These are phyloP conservation scores for Fusarium proliferatum DNA, from an alignment of 2,329 filamentous ascomycete genomes.

Conservation along the genomic window DNA sequence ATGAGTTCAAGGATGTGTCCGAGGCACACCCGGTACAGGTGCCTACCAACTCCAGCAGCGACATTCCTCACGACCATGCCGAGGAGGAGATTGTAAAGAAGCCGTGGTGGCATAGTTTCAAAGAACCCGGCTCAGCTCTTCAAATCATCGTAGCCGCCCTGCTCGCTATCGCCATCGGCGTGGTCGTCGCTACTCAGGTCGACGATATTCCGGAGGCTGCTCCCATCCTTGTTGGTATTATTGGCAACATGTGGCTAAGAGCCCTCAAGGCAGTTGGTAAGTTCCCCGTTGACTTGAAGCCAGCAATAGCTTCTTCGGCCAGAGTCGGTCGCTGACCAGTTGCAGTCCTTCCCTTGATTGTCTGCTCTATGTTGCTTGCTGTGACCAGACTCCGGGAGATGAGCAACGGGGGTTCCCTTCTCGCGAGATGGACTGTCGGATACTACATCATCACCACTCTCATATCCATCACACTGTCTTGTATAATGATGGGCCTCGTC, in stretches of 20 bases:
- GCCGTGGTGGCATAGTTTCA: slow-evolving; percentile 52
- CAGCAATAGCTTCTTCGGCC: not conserved
- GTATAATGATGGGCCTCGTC: slow-evolving; percentile 58
- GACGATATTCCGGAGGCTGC: slow-evolving; percentile 56
- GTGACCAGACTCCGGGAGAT: slow-evolving; percentile 61
- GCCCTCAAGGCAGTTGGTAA: slow-evolving; percentile 60
- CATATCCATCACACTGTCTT: slow-evolving; percentile 59
- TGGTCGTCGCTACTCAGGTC: slow-evolving; percentile 57
- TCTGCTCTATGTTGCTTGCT: slow-evolving; percentile 63
- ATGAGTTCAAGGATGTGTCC: slow-evolving; percentile 33
- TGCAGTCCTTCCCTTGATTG: slow-evolving; percentile 62
- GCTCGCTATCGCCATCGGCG: slow-evolving; percentile 61
- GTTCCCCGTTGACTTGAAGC: slow-evolving; percentile 23
- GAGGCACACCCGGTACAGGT: slow-evolving; percentile 30
- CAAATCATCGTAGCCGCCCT: slow-evolving; percentile 62
- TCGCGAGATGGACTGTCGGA: slow-evolving; percentile 61
- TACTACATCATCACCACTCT: slow-evolving; percentile 64
- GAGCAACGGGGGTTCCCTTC: slow-evolving; percentile 54
- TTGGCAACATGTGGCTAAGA: slow-evolving; percentile 62
- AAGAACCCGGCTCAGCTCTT: slow-evolving; percentile 57
- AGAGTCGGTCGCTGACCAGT: not conserved
- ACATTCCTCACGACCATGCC: slow-evolving; percentile 12
- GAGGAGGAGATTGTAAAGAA: slow-evolving; percentile 43
- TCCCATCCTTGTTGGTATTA: slow-evolving; percentile 57
- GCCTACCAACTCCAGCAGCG: slow-evolving; percentile 31